Percentiles rank a stretch among this genome's conserved stretches.
Evolutionary conservation across 768 basidiomycete species (phyloP).

Genomic region (Kwoniella sp.): DNA sequence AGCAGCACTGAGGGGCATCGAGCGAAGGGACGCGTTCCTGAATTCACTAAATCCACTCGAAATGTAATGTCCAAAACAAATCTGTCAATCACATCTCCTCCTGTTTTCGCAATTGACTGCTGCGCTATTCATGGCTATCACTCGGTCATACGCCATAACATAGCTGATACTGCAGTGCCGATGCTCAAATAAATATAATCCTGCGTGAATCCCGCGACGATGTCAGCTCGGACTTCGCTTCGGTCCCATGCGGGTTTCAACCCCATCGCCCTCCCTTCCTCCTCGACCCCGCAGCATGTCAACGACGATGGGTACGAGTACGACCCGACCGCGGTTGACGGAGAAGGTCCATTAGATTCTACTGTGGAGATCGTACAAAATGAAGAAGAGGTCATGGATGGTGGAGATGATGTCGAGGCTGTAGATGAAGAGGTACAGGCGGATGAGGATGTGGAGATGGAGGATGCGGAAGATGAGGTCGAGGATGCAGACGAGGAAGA

Average conservation of each 20-base stretch:
- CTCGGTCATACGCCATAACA: not conserved
- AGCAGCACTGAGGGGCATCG: too few relatives aligned
- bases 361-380: slow-evolving; percentile 11
- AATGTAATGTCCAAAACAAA: not conserved
- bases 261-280: slow-evolving; percentile 32
- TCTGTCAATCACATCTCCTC: too few relatives aligned
- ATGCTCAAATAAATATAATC: not conserved
- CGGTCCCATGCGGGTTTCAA: slow-evolving; percentile 18
- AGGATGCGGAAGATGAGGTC: slow-evolving; percentile 19
- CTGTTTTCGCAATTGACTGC: too few relatives aligned
- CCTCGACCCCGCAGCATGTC: slow-evolving; percentile 33
- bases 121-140: too few relatives aligned
- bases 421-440: slow-evolving; percentile 27
- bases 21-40: slow-evolving; percentile 22
- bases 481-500: slow-evolving; percentile 23
- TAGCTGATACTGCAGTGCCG: not conserved
- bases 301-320: slow-evolving; percentile 35
- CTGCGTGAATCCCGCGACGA: not conserved
- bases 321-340: not conserved
- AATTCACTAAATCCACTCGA: not conserved
- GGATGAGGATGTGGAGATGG: slow-evolving; percentile 36
- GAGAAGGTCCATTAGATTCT: not conserved
- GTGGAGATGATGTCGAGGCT: slow-evolving; percentile 18
- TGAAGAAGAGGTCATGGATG: slow-evolving; percentile 12
- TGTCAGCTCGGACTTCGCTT: slow-evolving; percentile 12